Evolutionary conservation across 2,329 filamentous ascomycete genomes (phyloP).

Genomic region (Hyphodiscus sp.): DNA sequence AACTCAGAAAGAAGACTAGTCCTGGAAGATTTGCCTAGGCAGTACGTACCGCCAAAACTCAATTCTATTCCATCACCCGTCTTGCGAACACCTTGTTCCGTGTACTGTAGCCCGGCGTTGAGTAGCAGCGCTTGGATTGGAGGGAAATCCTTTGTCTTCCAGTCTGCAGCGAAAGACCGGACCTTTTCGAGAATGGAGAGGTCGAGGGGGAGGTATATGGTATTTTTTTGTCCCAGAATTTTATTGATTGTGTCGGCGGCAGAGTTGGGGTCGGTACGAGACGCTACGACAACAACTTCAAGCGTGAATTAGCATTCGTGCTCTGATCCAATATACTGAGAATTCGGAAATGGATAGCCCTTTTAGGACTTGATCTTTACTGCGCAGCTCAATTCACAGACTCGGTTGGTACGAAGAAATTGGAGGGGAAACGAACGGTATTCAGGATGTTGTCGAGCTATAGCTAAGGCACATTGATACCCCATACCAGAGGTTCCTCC

Average conservation of each 20-base stretch:
- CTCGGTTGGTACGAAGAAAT: too few relatives aligned
- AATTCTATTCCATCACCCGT: conserved; percentile 39
- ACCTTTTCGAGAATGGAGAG: conserved; percentile 35
- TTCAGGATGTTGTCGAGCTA: conserved; percentile 36
- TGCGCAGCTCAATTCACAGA: too few relatives aligned
- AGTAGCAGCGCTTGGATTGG: conserved; percentile 40
- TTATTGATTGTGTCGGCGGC: conserved; percentile 38
- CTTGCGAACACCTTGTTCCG: conserved; percentile 26
- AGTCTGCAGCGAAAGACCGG: conserved; percentile 36
- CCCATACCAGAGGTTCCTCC: conserved; percentile 41
- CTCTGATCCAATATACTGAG: too few relatives aligned
- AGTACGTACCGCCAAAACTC: conserved; percentile 43
- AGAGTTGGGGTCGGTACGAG: conserved; percentile 36
- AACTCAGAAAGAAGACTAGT: not conserved
- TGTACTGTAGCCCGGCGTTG: conserved; percentile 43
- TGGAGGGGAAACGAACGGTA: conserved; percentile 15
- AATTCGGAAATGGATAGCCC: too few relatives aligned
- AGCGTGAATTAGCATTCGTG: too few relatives aligned
- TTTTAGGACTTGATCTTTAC: too few relatives aligned
- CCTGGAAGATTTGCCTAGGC: conserved; percentile 26
- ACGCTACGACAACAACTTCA: conserved; percentile 34
- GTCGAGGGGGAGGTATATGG: conserved; percentile 38
- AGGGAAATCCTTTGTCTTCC: conserved; percentile 30
- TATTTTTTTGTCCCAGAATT: conserved; percentile 34
- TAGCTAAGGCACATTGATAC: conserved; percentile 34